Conservation (phyloP, 495 filamentous ascomycete genomes). For the Xylaria acuta region DNA sequence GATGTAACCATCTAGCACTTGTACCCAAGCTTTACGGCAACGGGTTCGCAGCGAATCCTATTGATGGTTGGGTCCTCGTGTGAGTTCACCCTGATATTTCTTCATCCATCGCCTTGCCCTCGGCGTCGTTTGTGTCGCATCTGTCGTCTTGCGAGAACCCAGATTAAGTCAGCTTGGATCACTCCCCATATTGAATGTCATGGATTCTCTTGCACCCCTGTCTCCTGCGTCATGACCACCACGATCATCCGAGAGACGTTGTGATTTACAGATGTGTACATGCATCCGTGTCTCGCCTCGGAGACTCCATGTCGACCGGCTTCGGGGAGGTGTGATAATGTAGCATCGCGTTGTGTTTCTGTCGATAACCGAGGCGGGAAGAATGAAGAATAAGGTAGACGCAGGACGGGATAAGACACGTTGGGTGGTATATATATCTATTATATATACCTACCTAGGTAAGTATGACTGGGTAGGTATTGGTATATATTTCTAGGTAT, state of each 20-base stretch:
- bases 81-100: background rate
- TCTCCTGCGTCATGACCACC: background rate
- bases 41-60: background rate
- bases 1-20: background rate
- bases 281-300: background rate
- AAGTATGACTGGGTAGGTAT: too few relatives aligned
- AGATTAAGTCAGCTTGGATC: background rate
- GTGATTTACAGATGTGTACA: slow-evolving; percentile 4
- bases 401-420: background rate
- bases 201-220: background rate
- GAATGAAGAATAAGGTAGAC: background rate
- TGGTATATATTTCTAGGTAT: background rate
- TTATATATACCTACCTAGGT: background rate
- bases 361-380: slow-evolving; percentile 23
- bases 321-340: slow-evolving; percentile 6
- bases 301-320: background rate
- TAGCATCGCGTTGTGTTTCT: slow-evolving; percentile 9
- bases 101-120: too few relatives aligned
- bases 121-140: background rate
- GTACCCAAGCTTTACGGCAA: background rate
- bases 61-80: background rate
- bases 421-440: slow-evolving; percentile 1
- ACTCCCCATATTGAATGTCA: background rate
- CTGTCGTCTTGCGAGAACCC: background rate
- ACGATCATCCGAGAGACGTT: background rate